phyloP scores from a whole-genome alignment of 1,139 yeast species.

The Yamadazyma diddensiae region DNA sequence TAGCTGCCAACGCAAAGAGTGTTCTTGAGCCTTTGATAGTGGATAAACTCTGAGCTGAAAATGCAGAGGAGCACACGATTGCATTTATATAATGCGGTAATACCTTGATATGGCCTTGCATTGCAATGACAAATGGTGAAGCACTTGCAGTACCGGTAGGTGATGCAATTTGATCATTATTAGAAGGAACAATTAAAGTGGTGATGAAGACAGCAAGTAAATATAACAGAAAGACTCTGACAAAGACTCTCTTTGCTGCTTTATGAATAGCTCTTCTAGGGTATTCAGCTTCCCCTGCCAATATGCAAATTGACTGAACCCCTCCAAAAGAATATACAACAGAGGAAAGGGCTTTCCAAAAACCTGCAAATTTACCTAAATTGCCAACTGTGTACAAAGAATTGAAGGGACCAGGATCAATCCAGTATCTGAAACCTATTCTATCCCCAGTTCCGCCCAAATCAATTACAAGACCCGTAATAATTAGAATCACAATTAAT shows the following conservation, averaged over 20 bases:
- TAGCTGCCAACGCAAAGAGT: constrained; percentile 48
- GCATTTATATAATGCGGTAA: constrained; percentile 52
- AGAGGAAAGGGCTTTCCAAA: constrained; percentile 76
- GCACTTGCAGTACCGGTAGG: constrained; percentile 26
- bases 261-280: constrained; percentile 65
- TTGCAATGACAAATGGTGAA: constrained; percentile 42
- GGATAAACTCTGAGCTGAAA: constrained; percentile 53
- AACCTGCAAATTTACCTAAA: constrained; percentile 59
- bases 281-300: constrained; percentile 79
- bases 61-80: constrained; percentile 45
- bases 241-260: constrained; percentile 70
- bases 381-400: constrained; percentile 52
- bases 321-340: constrained; percentile 77
- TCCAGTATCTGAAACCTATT: constrained; percentile 40
- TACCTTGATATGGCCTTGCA: constrained; percentile 33
- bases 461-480: constrained; percentile 39
- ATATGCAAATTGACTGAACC: constrained; percentile 60
- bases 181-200: constrained; percentile 44
- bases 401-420: constrained; percentile 46
- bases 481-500: constrained; percentile 49
- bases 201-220: constrained; percentile 41
- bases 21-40: constrained; percentile 53
- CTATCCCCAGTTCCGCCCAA: constrained; percentile 39
- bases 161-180: constrained; percentile 32
- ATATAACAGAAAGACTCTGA: constrained; percentile 65